Evolutionary conservation across 768 basidiomycete genomes (phyloP), one percentile per base, ranked within the genome.

Genomic region (Sistotremastrum niveocremeum): DNA sequence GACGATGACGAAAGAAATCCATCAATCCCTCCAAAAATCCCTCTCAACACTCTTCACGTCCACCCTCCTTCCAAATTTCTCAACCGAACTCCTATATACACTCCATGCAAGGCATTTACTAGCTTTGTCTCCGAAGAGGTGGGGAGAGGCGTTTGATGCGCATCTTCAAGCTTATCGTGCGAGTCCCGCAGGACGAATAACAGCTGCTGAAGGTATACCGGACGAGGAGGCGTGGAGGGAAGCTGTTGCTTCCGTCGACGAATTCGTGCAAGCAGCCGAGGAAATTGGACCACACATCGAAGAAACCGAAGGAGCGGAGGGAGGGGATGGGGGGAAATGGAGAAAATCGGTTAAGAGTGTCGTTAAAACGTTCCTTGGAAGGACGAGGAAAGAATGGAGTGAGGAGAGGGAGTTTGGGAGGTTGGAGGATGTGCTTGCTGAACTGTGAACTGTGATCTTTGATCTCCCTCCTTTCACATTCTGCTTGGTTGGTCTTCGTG

Each of bases 141-240:
- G 84, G 77, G 73, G 73, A 44, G 85, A 82, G 7, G 85, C 84
- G 0, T 59, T 97, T 39, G 79, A 86, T 49, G 84, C 88, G 4
- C 75, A 87, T 63, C 63, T 97, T 53, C 81, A 91, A 53, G 84
- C 79, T 3, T 99, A 97, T 61, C 77, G 93, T 9, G 72, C 72
- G 44, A 70, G 83, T 20, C 55, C 69, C 29, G 87, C 79, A 0
- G 65, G 64, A 28, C 60, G 64, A 36, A 37, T 48, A 7, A 72
- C 70, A 44, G 70, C 79, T 52, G 75, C 81, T 53, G 70, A 63
- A 41, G 81, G 84, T 1, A 84, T 84, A 60, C 74, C 75, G 43
- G 80, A 87, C 56, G 62, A 68, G 8, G 72, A 56, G 42, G 71
- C 65, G 55, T 97, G 87, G 81, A 70, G 73, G 11, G 81, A 81